A percentile compares a stretch with the other conserved stretches of the same genome.
These are phyloP conservation scores for Globisporangium uncinulatum DNA, from an alignment of 352 stramenopile genomes.

Conservation along the genomic window DNA sequence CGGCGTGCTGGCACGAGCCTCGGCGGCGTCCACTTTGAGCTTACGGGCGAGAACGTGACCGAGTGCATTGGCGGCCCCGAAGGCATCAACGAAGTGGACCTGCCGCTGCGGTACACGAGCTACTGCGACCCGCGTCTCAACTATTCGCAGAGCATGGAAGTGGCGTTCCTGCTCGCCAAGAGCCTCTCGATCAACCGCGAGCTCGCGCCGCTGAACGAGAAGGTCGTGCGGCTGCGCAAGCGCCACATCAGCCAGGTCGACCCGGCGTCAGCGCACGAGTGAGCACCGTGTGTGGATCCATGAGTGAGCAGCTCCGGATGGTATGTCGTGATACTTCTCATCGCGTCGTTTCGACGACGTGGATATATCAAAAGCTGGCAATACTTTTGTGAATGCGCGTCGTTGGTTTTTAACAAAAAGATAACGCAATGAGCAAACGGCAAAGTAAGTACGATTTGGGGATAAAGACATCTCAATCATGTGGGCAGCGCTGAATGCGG, in stretches of 20 bases:
- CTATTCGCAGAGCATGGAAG: conserved; percentile 97
- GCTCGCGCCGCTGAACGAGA: conserved; percentile 56
- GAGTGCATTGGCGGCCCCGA: conserved; percentile 97
- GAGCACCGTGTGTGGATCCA: background rate
- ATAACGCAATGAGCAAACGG: too few species aligned
- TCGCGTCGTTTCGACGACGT: too few species aligned
- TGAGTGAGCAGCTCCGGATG: too few species aligned
- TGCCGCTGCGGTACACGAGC: conserved; percentile 94
- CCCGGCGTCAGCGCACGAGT: background rate
- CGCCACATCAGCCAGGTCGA: conserved; percentile 28
- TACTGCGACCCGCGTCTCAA: conserved; percentile 98
- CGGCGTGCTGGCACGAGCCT: conserved; percentile 91
- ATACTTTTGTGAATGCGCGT: too few species aligned
- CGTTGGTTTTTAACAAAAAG: too few species aligned
- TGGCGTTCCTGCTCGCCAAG: conserved; percentile 97
- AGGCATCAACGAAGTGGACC: conserved; percentile 90
- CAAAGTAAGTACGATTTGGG: too few species aligned
- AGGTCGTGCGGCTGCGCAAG: conserved; percentile 41
- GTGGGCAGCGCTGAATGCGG: conserved; percentile 62
- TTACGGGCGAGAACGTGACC: conserved; percentile 98
- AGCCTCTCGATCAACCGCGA: conserved; percentile 67
- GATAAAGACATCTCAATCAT: conserved; percentile 10
- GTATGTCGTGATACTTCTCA: too few species aligned
- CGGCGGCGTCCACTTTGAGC: conserved; percentile 95
- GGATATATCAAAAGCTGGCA: too few species aligned